Evolutionary conservation across 768 basidiomycete species (phyloP).

Genomic region (Podaxis pistillaris): DNA sequence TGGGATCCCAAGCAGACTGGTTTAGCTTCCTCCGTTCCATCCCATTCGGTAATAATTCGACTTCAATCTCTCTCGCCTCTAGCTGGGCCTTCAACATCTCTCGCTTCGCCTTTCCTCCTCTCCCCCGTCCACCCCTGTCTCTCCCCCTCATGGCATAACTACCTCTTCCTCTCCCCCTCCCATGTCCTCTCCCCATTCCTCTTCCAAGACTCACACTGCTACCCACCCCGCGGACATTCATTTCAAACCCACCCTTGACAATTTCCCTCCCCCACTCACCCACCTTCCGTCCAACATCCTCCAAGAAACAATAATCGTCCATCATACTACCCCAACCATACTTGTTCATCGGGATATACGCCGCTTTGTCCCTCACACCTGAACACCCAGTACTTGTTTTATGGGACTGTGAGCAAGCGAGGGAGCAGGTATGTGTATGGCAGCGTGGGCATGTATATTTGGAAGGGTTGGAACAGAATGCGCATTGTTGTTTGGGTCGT

Average conservation of each 20-base stretch:
- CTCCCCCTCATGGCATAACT: slow-evolving; percentile 20
- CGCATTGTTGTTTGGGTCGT: slow-evolving; percentile 12
- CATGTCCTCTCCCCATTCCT: slow-evolving; percentile 25
- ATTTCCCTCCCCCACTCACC: slow-evolving; percentile 73
- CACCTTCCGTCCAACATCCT: slow-evolving; percentile 78
- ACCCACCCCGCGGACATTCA: slow-evolving; percentile 19
- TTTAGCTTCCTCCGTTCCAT: slow-evolving; percentile 81
- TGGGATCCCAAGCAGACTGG: slow-evolving; percentile 81
- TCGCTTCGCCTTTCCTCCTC: slow-evolving; percentile 49
- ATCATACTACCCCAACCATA: slow-evolving; percentile 88
- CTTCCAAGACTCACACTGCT: slow-evolving; percentile 19
- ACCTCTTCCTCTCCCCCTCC: slow-evolving; percentile 26
- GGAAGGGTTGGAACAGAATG: slow-evolving; percentile 28
- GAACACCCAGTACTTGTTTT: slow-evolving; percentile 61
- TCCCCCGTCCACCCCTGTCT: slow-evolving; percentile 29
- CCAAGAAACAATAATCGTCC: slow-evolving; percentile 85
- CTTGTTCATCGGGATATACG: slow-evolving; percentile 77
- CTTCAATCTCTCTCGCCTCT: slow-evolving; percentile 62
- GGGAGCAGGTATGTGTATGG: slow-evolving; percentile 67
- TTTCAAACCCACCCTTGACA: slow-evolving; percentile 52
- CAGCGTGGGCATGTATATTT: slow-evolving; percentile 85
- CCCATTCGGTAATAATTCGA: slow-evolving; percentile 75
- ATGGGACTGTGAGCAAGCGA: slow-evolving; percentile 66
- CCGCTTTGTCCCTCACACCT: slow-evolving; percentile 70
- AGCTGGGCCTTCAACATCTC: slow-evolving; percentile 70